phyloP scores from a whole-genome alignment of 192 early-diverging fungal species.

The Coemansia sp. region DNA sequence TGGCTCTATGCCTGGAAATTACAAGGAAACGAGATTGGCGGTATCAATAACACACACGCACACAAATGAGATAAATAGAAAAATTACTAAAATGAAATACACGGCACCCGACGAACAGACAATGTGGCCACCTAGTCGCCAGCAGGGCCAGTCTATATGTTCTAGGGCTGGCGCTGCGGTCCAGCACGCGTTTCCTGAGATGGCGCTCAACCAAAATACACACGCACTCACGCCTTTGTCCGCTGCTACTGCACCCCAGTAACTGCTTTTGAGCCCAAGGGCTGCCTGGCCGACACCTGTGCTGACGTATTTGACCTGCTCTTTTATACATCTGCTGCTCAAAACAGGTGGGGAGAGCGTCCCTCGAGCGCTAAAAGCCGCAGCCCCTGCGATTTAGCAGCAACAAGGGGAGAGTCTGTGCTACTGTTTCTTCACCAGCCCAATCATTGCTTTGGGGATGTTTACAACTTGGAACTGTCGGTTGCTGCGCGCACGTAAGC shows the following conservation, averaged over 20 bases:
- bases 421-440: slow-evolving; percentile 4
- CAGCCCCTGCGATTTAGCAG: background rate
- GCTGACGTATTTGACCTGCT: slow-evolving; percentile 11
- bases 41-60: slow-evolving; percentile 3
- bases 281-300: slow-evolving; percentile 1
- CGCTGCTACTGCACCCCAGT: slow-evolving; percentile 7
- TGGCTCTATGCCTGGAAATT: slow-evolving; percentile 3
- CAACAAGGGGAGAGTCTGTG: background rate
- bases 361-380: background rate
- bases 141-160: slow-evolving; percentile 9
- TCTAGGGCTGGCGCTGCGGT: background rate
- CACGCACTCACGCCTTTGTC: background rate
- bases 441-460: slow-evolving; percentile 7
- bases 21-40: background rate
- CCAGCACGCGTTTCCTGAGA: background rate
- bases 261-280: slow-evolving; percentile 10
- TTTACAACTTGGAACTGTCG: slow-evolving; percentile 9
- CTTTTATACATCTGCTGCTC: background rate
- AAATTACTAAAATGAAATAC: background rate
- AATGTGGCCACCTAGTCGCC: background rate
- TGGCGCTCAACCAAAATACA: background rate
- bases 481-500: background rate
- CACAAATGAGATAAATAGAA: background rate
- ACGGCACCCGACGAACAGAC: background rate
- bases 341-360: background rate